A percentile compares a stretch with the other conserved stretches of the same genome.
phyloP scores from a whole-genome alignment of 2,329 filamentous ascomycete genomes.

The Capronia americana region DNA sequence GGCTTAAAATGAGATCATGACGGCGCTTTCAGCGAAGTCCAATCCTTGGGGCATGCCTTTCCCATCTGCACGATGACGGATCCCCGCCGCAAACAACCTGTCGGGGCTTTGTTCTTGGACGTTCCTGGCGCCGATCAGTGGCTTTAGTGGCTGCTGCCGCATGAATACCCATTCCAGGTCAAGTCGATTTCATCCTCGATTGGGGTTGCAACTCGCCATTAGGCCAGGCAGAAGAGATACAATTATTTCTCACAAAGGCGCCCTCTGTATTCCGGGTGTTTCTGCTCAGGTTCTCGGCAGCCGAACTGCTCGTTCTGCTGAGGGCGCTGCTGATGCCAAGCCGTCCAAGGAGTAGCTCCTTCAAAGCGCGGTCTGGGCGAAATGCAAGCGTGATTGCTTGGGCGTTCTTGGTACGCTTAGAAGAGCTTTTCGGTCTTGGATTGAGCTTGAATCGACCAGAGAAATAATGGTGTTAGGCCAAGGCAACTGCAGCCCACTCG shows the following conservation, averaged over 20 bases:
- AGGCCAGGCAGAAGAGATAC: neutral
- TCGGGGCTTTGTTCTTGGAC: neutral
- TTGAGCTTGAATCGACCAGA: conserved; percentile 21
- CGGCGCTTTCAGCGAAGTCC: conserved; percentile 1
- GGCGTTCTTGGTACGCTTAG: conserved; percentile 22
- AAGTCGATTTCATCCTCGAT: neutral
- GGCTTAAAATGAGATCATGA: conserved; percentile 5
- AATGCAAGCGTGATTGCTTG: conserved; percentile 17
- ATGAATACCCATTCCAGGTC: neutral
- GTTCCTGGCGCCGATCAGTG: conserved; percentile 5
- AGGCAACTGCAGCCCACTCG: neutral
- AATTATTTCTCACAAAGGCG: neutral
- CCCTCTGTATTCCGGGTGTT: neutral
- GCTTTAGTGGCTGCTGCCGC: neutral
- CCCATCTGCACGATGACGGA: conserved; percentile 9
- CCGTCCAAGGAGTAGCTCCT: neutral
- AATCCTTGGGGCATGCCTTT: neutral
- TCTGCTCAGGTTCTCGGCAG: neutral
- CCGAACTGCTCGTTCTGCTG: conserved; percentile 1
- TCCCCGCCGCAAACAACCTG: neutral
- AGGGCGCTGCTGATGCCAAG: neutral
- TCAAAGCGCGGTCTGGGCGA: conserved; percentile 10
- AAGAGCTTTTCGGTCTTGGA: conserved; percentile 4
- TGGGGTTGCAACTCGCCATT: neutral
- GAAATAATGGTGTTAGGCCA: neutral